Conservation (phyloP, 306 rosid species). For the Gastrolobium villosum region DNA sequence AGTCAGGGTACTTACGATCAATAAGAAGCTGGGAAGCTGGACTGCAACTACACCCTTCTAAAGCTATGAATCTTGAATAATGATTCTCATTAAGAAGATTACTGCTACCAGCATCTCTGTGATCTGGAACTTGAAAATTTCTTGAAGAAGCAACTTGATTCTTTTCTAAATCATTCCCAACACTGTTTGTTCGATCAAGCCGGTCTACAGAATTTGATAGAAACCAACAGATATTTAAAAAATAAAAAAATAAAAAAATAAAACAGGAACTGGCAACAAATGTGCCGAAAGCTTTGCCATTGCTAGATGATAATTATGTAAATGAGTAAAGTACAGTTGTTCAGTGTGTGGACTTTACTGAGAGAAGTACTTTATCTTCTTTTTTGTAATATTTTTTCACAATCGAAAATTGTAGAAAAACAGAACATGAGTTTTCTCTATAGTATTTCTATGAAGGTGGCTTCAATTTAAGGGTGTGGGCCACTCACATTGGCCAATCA, state of each 20-base stretch:
- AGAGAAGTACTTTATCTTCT: not conserved
- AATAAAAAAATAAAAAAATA: slow-evolving; percentile 34
- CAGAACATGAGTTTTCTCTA: too few species aligned
- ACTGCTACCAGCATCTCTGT: slow-evolving; percentile 61
- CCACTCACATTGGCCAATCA: too few species aligned
- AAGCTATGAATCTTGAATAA: slow-evolving; percentile 55
- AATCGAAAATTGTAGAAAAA: not conserved
- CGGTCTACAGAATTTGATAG: slow-evolving; percentile 60
- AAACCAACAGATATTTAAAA: slow-evolving; percentile 32
- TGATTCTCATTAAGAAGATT: slow-evolving; percentile 61
- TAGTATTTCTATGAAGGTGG: too few species aligned
- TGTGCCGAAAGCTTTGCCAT: slow-evolving; percentile 1
- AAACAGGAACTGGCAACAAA: slow-evolving; percentile 33
- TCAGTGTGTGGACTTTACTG: not conserved
- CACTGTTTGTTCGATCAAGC: slow-evolving; percentile 65
- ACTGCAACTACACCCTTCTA: slow-evolving; percentile 72
- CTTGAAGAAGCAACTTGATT: slow-evolving; percentile 63
- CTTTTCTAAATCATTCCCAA: slow-evolving; percentile 71
- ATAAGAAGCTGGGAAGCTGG: slow-evolving; percentile 69
- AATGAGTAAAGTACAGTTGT: slow-evolving; percentile 20
- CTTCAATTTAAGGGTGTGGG: too few species aligned
- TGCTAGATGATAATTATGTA: slow-evolving; percentile 6
- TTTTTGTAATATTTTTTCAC: not conserved
- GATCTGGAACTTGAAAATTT: slow-evolving; percentile 57
- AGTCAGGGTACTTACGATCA: slow-evolving; percentile 60